These are phyloP conservation scores for Talaromyces atroroseus DNA, from an alignment of 2,329 filamentous ascomycete species.

Conservation along the genomic window DNA sequence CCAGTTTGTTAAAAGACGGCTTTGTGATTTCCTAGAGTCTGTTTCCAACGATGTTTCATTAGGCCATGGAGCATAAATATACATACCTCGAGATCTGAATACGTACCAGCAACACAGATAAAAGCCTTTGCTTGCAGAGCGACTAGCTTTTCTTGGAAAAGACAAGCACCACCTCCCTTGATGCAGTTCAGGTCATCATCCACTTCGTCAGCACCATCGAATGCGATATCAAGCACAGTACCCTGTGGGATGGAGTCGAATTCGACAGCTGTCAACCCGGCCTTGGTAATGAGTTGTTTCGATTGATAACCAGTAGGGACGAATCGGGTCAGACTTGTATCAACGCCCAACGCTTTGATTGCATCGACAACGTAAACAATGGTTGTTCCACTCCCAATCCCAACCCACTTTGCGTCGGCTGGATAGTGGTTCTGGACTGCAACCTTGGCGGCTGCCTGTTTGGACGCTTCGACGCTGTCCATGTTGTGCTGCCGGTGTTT, in stretches of 20 bases:
- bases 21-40: slow-evolving; percentile 87
- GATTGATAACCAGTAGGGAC: slow-evolving; percentile 90
- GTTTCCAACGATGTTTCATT: slow-evolving; percentile 5
- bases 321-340: slow-evolving; percentile 64
- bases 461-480: slow-evolving; percentile 51
- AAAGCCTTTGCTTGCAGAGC: slow-evolving; percentile 79
- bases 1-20: slow-evolving; percentile 69
- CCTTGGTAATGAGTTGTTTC: slow-evolving; percentile 74
- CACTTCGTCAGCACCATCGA: slow-evolving; percentile 96
- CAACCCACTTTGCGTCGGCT: slow-evolving; percentile 52
- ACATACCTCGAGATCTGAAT: too few species aligned
- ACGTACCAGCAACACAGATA: slow-evolving; percentile 72
- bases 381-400: slow-evolving; percentile 61
- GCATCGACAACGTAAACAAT: slow-evolving; percentile 65
- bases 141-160: slow-evolving; percentile 97
- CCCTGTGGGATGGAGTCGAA: slow-evolving; percentile 67
- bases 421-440: slow-evolving; percentile 59
- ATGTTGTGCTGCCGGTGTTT: slow-evolving; percentile 22
- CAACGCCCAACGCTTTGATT: slow-evolving; percentile 47
- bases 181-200: slow-evolving; percentile 93
- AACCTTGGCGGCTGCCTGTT: slow-evolving; percentile 53
- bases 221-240: slow-evolving; percentile 74
- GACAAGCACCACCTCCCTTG: slow-evolving; percentile 94
- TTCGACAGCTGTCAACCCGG: slow-evolving; percentile 69
- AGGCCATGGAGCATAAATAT: background rate